Base-by-base conservation (phyloP, 805 yeast genomes). In the Myxozyma mucilagina region DNA sequence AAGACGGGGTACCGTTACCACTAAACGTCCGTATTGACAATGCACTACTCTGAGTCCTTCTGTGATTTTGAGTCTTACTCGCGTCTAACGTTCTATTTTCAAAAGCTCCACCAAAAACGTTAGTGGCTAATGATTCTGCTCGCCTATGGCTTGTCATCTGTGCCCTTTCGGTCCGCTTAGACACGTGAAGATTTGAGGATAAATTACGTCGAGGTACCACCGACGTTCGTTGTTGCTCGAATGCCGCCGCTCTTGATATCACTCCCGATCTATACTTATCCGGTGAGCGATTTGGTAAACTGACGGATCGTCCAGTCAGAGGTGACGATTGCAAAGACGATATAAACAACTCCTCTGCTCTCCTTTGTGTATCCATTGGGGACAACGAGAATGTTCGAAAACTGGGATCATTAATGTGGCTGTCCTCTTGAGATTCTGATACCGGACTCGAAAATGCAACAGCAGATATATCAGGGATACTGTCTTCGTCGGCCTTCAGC, bases 391-490 rank as follows among this genome's bases (percentile, higher is more conserved):
- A 51, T 4, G 45, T 57, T 4, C 42, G 32, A 16, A 35, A 48
- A 29, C 42, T 41, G 8, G 47, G 20, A 41, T 24, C 47, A 5
- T 9, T 18, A 13, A 20, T 16, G 16, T 41, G 38, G 8, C n/a
- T n/a, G 11, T 3, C 14, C 1, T 45, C 52, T 11, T 36, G 13
- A 36, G 57, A 44, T 43, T 38, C 39, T 24, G 18, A 38, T 9
- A n/a, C 49, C 13, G 65, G 63, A 44, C 58, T 53, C 18, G 65
- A 58, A 29, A 50, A 51, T 11, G 66, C 56, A 44, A 48, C 61
- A 8, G 41, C 60, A 43, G 48, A 39, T 4, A 34, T 44, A 41
- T 53, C 61, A 8, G 52, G 48, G 16, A 55, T 45, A 10, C 32
- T 32, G 20, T 61, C 65, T 2, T 63, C 64, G 14, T 56, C 57